Percentiles rank a stretch among this genome's conserved stretches.
Evolutionary conservation across 2,329 filamentous ascomycete genomes (phyloP).

Genomic region (Botrytis byssoidea): DNA sequence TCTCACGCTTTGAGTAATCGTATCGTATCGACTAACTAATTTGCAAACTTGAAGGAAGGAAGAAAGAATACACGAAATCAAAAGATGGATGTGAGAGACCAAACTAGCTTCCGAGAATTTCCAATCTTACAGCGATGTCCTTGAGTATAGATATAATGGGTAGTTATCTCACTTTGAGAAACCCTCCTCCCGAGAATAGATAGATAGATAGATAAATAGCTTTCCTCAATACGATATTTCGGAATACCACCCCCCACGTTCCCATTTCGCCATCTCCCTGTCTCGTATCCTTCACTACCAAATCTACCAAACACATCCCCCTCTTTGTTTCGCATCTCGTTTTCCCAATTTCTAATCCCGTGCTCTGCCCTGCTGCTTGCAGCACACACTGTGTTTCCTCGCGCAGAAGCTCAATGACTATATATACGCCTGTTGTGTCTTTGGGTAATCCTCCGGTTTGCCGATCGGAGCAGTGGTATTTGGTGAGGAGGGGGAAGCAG

Average conservation of each 20-base stretch:
- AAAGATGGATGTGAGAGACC: no score
- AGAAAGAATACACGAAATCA: no score
- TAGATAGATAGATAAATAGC: no score
- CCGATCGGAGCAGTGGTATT: not conserved
- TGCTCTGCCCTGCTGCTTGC: not conserved
- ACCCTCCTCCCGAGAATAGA: no score
- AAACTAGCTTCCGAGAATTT: not conserved
- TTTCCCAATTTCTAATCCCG: not conserved
- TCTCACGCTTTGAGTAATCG: no score
- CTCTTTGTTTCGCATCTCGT: not conserved
- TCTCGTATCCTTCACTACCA: no score
- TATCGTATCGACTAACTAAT: no score
- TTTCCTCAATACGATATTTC: not conserved
- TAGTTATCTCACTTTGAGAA: not conserved
- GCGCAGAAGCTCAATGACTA: not conserved
- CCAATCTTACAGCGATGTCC: not conserved
- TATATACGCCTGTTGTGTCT: not conserved
- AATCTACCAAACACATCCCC: not conserved
- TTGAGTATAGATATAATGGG: no score
- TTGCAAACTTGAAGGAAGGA: no score
- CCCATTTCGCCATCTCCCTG: no score
- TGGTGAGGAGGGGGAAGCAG: not conserved
- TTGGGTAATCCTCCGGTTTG: accelerated
- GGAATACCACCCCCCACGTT: no score
- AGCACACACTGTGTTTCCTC: not conserved